These are phyloP conservation scores for Pulveroboletus frians DNA, from an alignment of 768 basidiomycete species.

Conservation along the genomic window DNA sequence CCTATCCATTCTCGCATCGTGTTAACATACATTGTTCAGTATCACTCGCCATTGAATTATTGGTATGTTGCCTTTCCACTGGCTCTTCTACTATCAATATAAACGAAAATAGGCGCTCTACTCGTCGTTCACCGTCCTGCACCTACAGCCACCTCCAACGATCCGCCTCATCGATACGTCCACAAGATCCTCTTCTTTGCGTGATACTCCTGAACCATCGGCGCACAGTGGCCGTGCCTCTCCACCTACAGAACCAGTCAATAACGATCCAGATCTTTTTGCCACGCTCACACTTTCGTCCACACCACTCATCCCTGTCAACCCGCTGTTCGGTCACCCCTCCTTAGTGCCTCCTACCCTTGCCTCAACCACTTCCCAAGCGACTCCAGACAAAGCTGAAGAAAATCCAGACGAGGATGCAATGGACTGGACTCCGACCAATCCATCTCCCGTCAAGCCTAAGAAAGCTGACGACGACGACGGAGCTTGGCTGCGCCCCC, in stretches of 20 bases:
- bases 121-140: conserved; percentile 50
- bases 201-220: conserved; percentile 38
- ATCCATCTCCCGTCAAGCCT: conserved; percentile 22
- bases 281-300: conserved; percentile 61
- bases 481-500: conserved; percentile 57
- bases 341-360: conserved; percentile 41
- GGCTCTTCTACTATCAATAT: not conserved
- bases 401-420: conserved; percentile 35
- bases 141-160: conserved; percentile 61
- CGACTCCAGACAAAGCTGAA: conserved; percentile 25
- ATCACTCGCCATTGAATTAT: conserved; percentile 47
- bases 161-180: conserved; percentile 66
- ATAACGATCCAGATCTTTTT: conserved; percentile 53
- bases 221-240: conserved; percentile 20
- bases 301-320: conserved; percentile 49
- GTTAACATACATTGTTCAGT: conserved; percentile 45
- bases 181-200: conserved; percentile 30
- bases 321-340: conserved; percentile 66
- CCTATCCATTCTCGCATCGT: conserved; percentile 31
- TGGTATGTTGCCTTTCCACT: conserved; percentile 37
- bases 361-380: conserved; percentile 22
- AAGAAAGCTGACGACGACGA: conserved; percentile 29
- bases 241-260: conserved; percentile 17
- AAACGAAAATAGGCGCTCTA: conserved; percentile 40
- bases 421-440: conserved; percentile 70